phyloP scores from a whole-genome alignment of 108 stramenopile species.

The Nitzschia sp. region DNA sequence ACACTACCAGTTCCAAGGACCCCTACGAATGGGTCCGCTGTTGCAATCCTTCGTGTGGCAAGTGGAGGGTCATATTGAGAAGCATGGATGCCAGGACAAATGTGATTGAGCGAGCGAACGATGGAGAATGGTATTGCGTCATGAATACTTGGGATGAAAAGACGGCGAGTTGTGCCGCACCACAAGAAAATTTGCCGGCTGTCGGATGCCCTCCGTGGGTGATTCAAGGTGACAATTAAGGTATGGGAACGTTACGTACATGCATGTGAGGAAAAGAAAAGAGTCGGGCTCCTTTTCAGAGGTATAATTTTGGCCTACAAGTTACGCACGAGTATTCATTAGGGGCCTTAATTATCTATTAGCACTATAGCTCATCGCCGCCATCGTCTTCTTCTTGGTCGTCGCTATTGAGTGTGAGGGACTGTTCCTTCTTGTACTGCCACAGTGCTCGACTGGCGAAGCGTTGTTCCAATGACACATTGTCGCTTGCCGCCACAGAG shows the following conservation, averaged over 20 bases:
- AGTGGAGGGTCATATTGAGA: conserved; percentile 78
- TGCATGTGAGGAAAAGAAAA: too few relatives aligned
- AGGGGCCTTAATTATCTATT: too few relatives aligned
- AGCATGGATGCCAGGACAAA: conserved; percentile 72
- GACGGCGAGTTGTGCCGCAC: conserved; percentile 84
- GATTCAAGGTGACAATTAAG: conserved; percentile 55
- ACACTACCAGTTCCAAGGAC: conserved; percentile 60
- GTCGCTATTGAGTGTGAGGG: background rate
- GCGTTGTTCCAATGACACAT: conserved; percentile 33
- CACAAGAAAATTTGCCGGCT: conserved; percentile 85
- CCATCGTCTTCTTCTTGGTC: conserved; percentile 17
- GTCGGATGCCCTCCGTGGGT: conserved; percentile 90
- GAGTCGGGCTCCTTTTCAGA: too few relatives aligned
- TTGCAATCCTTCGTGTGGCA: conserved; percentile 85
- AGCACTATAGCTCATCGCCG: conserved; percentile 18
- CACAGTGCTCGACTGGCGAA: conserved; percentile 41
- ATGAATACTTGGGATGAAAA: conserved; percentile 94
- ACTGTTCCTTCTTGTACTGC: conserved; percentile 24
- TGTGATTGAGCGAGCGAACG: conserved; percentile 62
- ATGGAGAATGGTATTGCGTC: conserved; percentile 90
- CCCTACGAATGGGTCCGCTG: conserved; percentile 90
- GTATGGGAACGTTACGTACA: background rate
- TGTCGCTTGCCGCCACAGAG: background rate
- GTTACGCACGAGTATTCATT: too few relatives aligned
- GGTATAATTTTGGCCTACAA: too few relatives aligned